Conservation (phyloP, 2,329 filamentous ascomycete species). For the Nannizziopsis barbatae region DNA sequence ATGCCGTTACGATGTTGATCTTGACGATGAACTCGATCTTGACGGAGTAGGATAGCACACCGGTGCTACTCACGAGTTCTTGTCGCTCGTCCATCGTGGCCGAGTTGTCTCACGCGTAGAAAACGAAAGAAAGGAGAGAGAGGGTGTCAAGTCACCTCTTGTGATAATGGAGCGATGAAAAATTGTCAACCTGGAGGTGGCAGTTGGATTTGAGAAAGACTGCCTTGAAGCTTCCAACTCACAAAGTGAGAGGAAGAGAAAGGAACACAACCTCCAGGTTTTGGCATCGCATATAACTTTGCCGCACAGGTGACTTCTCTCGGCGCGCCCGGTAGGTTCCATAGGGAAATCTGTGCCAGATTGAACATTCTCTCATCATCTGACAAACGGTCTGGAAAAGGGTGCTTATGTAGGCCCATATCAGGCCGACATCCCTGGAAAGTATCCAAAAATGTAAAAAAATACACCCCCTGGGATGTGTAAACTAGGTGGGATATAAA, state of each 20-base stretch:
- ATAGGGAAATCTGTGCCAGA: not conserved
- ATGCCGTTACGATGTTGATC: slow-evolving; percentile 3
- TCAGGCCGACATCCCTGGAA: too few species aligned
- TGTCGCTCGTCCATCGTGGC: not conserved
- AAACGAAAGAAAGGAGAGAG: not conserved
- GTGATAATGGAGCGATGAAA: not conserved
- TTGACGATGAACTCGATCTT: slow-evolving; percentile 17
- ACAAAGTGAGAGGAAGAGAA: slow-evolving; percentile 2
- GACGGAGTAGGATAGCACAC: slow-evolving; percentile 12
- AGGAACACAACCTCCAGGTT: not conserved
- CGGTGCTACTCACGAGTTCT: not conserved
- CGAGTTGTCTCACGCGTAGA: not conserved
- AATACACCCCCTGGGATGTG: too few species aligned
- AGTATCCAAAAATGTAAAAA: too few species aligned
- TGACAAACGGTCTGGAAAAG: too few species aligned
- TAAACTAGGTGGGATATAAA: too few species aligned
- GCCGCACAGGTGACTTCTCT: slow-evolving; percentile 2
- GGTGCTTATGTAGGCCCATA: too few species aligned
- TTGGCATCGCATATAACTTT: not conserved
- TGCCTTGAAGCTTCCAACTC: not conserved
- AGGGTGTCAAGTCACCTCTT: not conserved
- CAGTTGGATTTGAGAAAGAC: not conserved
- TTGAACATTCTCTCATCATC: not conserved
- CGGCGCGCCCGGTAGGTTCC: not conserved
- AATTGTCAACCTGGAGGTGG: not conserved